Percentiles rank a stretch among this genome's conserved stretches.
phyloP scores from a whole-genome alignment of 176 grass and related monocot genomes.

The Musa acuminata region DNA sequence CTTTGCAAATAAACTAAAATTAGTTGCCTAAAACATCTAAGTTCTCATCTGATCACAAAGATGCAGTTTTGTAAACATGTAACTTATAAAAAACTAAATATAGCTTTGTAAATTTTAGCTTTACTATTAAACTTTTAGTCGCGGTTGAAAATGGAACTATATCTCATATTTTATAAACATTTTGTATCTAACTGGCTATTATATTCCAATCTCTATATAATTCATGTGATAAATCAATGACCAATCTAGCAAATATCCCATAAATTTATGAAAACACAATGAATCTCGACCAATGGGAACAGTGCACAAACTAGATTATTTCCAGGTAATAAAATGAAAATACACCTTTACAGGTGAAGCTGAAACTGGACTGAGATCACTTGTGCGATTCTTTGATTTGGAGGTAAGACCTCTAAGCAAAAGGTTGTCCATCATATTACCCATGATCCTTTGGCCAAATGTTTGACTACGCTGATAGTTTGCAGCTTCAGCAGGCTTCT shows the following conservation, averaged over 20 bases:
- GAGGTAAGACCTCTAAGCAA: conserved; percentile 85
- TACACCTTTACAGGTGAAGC: conserved; percentile 59
- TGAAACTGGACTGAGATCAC: conserved; percentile 31
- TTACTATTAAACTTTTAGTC: no score
- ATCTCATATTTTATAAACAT: no score
- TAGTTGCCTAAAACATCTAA: no score
- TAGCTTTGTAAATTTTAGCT: no score
- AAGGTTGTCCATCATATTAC: conserved; percentile 84
- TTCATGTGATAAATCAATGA: no score
- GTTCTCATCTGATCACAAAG: no score
- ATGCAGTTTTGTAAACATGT: no score
- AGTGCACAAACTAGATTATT: neutral
- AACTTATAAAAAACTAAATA: no score
- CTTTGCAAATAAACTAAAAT: no score
- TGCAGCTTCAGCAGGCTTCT: conserved; percentile 30
- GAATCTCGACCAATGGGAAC: neutral
- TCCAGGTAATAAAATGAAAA: no score
- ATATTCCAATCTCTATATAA: neutral
- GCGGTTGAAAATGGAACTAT: no score
- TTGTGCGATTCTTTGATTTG: conserved; percentile 54
- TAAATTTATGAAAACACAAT: neutral
- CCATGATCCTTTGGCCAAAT: conserved; percentile 96
- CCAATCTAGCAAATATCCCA: neutral
- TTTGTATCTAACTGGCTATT: neutral
- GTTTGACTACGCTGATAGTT: conserved; percentile 50